Base-by-base conservation (phyloP, 176 grass and related monocot genomes). In the Coix lacrymajobi region DNA sequence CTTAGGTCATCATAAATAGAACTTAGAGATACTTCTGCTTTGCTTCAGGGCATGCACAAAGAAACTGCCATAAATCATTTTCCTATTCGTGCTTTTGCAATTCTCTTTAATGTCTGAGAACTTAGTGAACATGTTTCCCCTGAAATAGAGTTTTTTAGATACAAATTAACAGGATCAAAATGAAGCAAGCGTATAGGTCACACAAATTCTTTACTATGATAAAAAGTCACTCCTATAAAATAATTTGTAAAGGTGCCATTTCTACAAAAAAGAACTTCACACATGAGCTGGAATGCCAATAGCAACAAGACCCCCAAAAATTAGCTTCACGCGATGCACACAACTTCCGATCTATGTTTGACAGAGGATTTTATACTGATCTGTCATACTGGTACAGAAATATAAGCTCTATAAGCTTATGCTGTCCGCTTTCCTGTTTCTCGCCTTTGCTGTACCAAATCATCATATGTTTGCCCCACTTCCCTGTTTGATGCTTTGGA, bases 241-340 rank as follows among this genome's bases (percentile, higher is more conserved):
- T 73, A 64, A 80, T 85, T 77, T 81, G 87, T 92, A 77, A 79
- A 86, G 83, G 57, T 73, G 29, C 64, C 75, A 89, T 92, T 89
- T 94, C 82, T 94, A 94, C 92, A 94, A 94, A 92, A 94, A 94
- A 87, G 77, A 92, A 92, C 92, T 72, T 89, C 66, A 94, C 83
- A 71, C 87, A 37, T 77, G 76, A 88, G 75, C 87, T 81, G 40
- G 69, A 83, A 91, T 79, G 71, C 63, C 75, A 81, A 89, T 63
- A 84, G 66, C 85, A 88, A 85, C 82, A 92, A 79, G 79, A 81
- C 39, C 81, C n/a, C 40, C 77, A 68, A 90, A 89, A 87, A 69
- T 87, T 89, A 85, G 77, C 89, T 79, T 87, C 87, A 92, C 87
- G 81, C 77, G 75, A 60, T 81, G 84, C 87, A 94, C 89, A 89